These are phyloP conservation scores for Polyporus arcularius DNA, from an alignment of 768 basidiomycete species.

Conservation along the genomic window DNA sequence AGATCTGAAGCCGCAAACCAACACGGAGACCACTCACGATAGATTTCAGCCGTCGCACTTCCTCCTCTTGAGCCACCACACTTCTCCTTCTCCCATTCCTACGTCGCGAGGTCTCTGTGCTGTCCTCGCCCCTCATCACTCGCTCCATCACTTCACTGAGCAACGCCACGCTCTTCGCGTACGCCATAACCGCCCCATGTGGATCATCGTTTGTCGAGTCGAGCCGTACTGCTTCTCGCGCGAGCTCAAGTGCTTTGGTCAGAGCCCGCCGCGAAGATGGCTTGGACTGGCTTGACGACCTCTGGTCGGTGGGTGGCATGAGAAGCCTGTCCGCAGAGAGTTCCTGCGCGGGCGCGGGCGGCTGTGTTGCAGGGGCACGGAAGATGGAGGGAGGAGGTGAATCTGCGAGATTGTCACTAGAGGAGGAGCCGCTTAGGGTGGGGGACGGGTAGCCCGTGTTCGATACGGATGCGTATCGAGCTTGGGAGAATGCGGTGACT, in stretches of 20 bases:
- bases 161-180: conserved; percentile 82
- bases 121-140: conserved; percentile 83
- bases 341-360: conserved; percentile 36
- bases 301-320: conserved; percentile 38
- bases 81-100: conserved; percentile 67
- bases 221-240: conserved; percentile 85
- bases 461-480: conserved; percentile 38
- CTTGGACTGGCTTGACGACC: conserved; percentile 51
- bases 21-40: conserved; percentile 60
- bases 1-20: background rate
- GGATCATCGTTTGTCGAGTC: conserved; percentile 90
- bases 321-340: conserved; percentile 45
- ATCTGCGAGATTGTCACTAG: conserved; percentile 56
- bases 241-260: conserved; percentile 83
- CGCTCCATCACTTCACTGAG: conserved; percentile 92
- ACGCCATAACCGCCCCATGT: conserved; percentile 85
- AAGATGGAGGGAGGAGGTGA: conserved; percentile 57
- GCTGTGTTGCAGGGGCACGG: conserved; percentile 24
- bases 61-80: conserved; percentile 89
- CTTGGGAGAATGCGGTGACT: conserved; percentile 63
- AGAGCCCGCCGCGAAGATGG: conserved; percentile 85
- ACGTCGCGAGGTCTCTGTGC: conserved; percentile 60
- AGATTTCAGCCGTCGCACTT: conserved; percentile 80
- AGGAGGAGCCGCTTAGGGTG: conserved; percentile 27
- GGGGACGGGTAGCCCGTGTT: conserved; percentile 30